phyloP scores from a whole-genome alignment of 2,329 filamentous ascomycete species.

The Stylonectria norvegica region DNA sequence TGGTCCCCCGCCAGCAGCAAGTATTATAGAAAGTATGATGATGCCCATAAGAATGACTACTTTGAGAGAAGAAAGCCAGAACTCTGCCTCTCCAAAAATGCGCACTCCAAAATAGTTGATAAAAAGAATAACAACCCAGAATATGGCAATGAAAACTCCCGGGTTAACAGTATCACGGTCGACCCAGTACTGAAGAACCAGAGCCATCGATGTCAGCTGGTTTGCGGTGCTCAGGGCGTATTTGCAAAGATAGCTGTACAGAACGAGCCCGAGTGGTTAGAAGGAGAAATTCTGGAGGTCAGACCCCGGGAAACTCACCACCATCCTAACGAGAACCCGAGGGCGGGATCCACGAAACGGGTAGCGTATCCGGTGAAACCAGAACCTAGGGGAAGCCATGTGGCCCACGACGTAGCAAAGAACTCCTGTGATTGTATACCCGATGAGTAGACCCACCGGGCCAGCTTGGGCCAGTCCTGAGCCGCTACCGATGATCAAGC shows the following conservation, averaged over 20 bases:
- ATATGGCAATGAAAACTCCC: constrained; percentile 56
- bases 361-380: constrained; percentile 77
- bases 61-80: constrained; percentile 47
- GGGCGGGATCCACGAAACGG: constrained; percentile 71
- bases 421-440: constrained; percentile 63
- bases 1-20: constrained; percentile 44
- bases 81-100: constrained; percentile 53
- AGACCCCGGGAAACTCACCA: constrained; percentile 44
- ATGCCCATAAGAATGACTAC: constrained; percentile 47
- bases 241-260: constrained; percentile 57
- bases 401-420: constrained; percentile 74
- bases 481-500: constrained; percentile 65
- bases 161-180: constrained; percentile 62
- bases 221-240: constrained; percentile 82
- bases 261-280: too few species aligned
- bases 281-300: too few species aligned
- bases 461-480: constrained; percentile 47
- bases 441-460: constrained; percentile 65
- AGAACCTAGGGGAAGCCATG: constrained; percentile 70
- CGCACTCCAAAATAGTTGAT: constrained; percentile 40
- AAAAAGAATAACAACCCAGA: constrained; percentile 34
- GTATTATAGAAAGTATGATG: constrained; percentile 47
- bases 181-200: constrained; percentile 76
- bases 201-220: constrained; percentile 69
- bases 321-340: constrained; percentile 74